Evolutionary conservation across 345 rosid species (phyloP).

Genomic region (Firmiana major): DNA sequence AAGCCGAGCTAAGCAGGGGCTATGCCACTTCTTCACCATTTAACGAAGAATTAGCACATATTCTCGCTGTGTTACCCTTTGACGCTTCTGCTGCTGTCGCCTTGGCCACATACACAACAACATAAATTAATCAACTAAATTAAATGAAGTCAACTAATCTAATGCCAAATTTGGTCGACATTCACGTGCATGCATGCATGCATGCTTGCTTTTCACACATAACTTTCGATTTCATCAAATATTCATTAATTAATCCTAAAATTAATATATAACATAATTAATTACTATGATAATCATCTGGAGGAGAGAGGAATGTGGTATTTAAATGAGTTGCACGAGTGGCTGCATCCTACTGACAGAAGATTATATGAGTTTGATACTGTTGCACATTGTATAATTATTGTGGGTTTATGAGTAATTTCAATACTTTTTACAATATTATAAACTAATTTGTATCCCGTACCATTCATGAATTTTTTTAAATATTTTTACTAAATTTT

Average conservation of each 20-base stretch:
- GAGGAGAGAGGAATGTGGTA: constrained; percentile 7
- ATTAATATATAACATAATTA: background rate
- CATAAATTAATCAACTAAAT: background rate
- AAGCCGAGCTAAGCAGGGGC: constrained; percentile 13
- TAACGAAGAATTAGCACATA: constrained; percentile 7
- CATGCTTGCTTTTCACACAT: background rate
- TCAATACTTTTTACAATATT: too few relatives aligned
- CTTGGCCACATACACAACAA: background rate
- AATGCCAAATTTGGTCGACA: constrained; percentile 30
- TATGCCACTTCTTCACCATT: too few relatives aligned
- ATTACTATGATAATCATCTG: constrained; percentile 16
- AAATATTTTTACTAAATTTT: too few relatives aligned
- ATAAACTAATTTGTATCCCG: too few relatives aligned
- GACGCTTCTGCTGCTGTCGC: constrained; percentile 9
- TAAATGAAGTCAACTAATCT: constrained; percentile 33
- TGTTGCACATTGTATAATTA: too few relatives aligned
- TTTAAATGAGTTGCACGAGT: constrained; percentile 55
- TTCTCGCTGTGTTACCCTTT: constrained; percentile 10
- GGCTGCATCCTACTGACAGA: constrained; percentile 12
- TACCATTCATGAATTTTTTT: too few relatives aligned
- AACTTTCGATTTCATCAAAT: background rate
- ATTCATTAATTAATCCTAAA: background rate
- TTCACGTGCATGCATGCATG: constrained; percentile 65
- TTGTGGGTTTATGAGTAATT: too few relatives aligned
- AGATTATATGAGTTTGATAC: too few relatives aligned